Base-by-base conservation (phyloP, 2,329 filamentous ascomycete genomes). In the Exserohilum rostratum region DNA sequence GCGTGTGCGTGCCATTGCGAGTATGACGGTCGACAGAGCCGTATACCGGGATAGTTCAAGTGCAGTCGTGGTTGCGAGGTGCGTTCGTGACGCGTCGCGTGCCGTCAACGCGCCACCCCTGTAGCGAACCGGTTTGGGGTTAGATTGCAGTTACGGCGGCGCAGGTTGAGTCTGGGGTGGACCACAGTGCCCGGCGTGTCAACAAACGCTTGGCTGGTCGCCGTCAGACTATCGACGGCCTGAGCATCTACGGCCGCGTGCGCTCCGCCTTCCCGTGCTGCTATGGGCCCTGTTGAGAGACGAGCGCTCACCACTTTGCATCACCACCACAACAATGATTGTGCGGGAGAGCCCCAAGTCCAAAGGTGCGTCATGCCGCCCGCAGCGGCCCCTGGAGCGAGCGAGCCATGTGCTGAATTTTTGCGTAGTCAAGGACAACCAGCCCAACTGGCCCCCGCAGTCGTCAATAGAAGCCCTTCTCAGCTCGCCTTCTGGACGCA, bases 401-500 rank as follows among this genome's bases (percentile, higher is more conserved):
- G n/a, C 22, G 31, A n/a, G n/a, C n/a, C 50, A 22, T 33, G 30
- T 55, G 46, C 65, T 72, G 47, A 72, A 47, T 30, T 9, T 15
- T 9, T 12, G 22, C 11, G 27, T 42, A 73, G 74, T 60, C 75
- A 80, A 63, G 71, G 72, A 72, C 31, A 65, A 69, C 29, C 65
- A 66, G n/a, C 76, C 73, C 59, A 78, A 70, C 53, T 88, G 86
- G 86, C 86, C 86, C 52, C 86, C 86, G 15, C 80, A 82, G 66
- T 88, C 85, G 17, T 85, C 86, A 13, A 80, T 82, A 64, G 83
- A 87, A 58, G 86, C 85, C 18, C 78, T 88, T 13, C 76, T 87
- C 53, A 85, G 82, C 70, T 88, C 93, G 3, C 93, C 93, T 1
- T 86, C 88, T 62, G 93, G 92, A 48, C 88, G 92, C 66, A 86